Evolutionary conservation across 148 eudicot genomes (phyloP).

Genomic region (Beta vulgaris): DNA sequence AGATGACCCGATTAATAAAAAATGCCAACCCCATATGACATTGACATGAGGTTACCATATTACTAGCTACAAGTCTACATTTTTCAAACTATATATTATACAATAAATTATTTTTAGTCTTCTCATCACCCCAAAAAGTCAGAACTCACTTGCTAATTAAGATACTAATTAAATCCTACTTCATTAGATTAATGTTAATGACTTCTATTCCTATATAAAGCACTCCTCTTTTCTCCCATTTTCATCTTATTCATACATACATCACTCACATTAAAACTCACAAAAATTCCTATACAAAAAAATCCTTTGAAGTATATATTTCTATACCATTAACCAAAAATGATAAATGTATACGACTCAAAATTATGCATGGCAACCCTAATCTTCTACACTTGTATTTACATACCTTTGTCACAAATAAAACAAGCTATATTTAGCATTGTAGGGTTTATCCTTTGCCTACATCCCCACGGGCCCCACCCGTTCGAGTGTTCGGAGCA

Average conservation of each 20-base stretch:
- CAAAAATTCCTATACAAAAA: background rate
- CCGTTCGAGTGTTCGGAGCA: constrained; percentile 24
- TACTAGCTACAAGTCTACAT: constrained; percentile 13
- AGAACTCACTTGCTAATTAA: constrained; percentile 33
- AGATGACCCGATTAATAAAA: constrained; percentile 14
- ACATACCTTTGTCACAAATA: constrained; percentile 43
- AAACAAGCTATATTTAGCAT: constrained; percentile 27
- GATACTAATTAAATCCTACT: constrained; percentile 17
- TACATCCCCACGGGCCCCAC: constrained; percentile 24
- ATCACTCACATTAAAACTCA: background rate
- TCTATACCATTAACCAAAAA: background rate
- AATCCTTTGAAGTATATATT: background rate
- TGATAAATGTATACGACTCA: constrained; percentile 39
- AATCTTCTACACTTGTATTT: constrained; percentile 61
- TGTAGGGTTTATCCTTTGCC: constrained; percentile 29
- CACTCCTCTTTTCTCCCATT: background rate
- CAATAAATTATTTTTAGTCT: background rate
- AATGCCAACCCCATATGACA: constrained; percentile 29
- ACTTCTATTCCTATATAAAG: constrained; percentile 29
- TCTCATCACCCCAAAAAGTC: constrained; percentile 30
- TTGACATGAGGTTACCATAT: constrained; percentile 27
- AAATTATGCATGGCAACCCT: constrained; percentile 41
- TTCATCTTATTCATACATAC: background rate
- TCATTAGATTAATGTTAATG: no score
- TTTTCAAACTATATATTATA: constrained; percentile 30